Evolutionary conservation across 345 rosid species (phyloP), one percentile per base, ranked within the genome.

Genomic region (Populus euphratica): DNA sequence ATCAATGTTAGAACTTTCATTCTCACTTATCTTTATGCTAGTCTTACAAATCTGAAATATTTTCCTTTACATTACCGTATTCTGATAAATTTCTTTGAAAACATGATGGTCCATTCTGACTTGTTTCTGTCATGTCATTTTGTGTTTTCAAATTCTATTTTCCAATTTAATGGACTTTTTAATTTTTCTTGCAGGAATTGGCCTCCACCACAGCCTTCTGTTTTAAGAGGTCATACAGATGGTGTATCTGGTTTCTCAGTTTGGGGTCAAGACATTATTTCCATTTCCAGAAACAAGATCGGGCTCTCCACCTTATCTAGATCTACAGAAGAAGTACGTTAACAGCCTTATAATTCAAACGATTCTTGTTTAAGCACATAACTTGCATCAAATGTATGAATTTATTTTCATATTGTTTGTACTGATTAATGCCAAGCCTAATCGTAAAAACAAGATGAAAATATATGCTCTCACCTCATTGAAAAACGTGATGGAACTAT

Each of bases 191-290:
- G 81, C 83, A 92, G 98, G 88, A 91, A 86, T 84, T 87, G 81
- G 81, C 78, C 93, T 0, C 80, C 88, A 23, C 77, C 88, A 25
- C 87, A 89, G 72, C 87, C 93, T 61, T 71, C 81, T 75, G 80
- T 85, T 74, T 87, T 86, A 64, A 90, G 81, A 87, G 96, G 97
- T 69, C 93, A 94, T 74, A 81, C 82, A 3, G 96, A 92, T 76
- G 97, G 90, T 67, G 86, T 94, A 76, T 90, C 97, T 18, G 88
- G 89, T 81, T 91, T 94, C 89, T 91, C 93, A 9, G 78, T 91
- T 11, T 91, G 96, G 96, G 94, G 98, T 52, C 89, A 91, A 77
- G 98, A 94, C 75, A 81, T 92, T 65, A 86, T 94, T 83, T 94
- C 98, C 11, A 92, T 90, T 78, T 90, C 98, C 50, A 91, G 84